phyloP scores from a whole-genome alignment of 495 filamentous ascomycete genomes.

The Choiromyces venosus region DNA sequence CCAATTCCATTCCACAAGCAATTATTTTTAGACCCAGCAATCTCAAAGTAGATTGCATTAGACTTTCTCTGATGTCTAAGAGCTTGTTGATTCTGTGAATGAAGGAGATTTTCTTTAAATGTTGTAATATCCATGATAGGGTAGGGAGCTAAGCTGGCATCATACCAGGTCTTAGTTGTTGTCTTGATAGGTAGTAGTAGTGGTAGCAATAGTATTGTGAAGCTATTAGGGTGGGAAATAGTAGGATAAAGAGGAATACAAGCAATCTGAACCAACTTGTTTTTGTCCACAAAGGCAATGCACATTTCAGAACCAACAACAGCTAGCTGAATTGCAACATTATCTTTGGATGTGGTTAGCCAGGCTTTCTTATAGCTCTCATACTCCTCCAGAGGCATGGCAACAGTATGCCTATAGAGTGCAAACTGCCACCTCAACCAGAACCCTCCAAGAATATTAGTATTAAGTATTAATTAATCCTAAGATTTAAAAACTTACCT shows the following conservation, averaged over 20 bases:
- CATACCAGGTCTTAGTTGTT: not conserved
- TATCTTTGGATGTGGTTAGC: too few relatives aligned
- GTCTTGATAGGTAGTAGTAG: conserved; percentile 6
- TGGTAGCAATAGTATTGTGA: too few relatives aligned
- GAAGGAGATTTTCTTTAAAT: not conserved
- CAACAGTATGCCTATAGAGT: conserved; percentile 2
- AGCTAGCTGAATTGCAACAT: not conserved
- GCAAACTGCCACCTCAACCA: conserved; percentile 4
- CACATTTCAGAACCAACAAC: conserved; percentile 11
- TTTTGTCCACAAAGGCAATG: not conserved
- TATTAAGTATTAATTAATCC: not conserved
- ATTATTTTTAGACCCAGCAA: conserved; percentile 5
- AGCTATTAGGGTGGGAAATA: not conserved
- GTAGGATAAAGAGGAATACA: not conserved
- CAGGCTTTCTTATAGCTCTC: too few relatives aligned
- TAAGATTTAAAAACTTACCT: too few relatives aligned
- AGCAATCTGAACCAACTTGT: not conserved
- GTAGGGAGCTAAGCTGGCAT: not conserved
- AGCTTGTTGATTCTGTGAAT: not conserved
- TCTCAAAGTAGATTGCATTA: too few relatives aligned
- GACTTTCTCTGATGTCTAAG: conserved; percentile 4
- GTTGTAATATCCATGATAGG: not conserved
- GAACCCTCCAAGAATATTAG: not conserved
- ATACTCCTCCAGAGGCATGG: not conserved
- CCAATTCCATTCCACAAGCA: conserved; percentile 17